Evolutionary conservation across 108 stramenopile genomes (phyloP).

Genomic region (Pseudonitzschia pungens): DNA sequence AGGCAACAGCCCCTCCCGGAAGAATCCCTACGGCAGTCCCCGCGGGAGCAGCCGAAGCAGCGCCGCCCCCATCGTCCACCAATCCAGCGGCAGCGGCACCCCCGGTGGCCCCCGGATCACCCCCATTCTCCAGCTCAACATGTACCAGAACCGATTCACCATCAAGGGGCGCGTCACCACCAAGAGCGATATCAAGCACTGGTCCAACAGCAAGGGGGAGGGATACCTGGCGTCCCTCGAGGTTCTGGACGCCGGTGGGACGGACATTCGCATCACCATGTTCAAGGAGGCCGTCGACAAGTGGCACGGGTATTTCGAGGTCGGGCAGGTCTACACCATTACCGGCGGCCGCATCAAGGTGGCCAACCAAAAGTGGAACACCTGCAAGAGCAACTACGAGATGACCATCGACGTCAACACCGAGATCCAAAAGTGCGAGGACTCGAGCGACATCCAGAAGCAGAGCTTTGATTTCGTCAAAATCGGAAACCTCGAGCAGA

Average conservation of each 20-base stretch:
- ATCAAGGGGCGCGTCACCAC: constrained; percentile 86
- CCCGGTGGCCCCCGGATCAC: constrained; percentile 60
- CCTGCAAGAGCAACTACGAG: constrained; percentile 88
- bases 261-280: constrained; percentile 93
- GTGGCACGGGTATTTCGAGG: constrained; percentile 80
- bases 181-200: constrained; percentile 88
- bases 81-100: background rate
- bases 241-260: constrained; percentile 82
- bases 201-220: constrained; percentile 92
- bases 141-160: constrained; percentile 93
- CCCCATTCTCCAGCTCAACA: constrained; percentile 89
- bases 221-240: constrained; percentile 87
- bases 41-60: constrained; percentile 16
- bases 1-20: constrained; percentile 15
- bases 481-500: constrained; percentile 70
- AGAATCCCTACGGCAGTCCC: constrained; percentile 52
- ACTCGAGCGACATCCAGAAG: constrained; percentile 70
- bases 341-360: constrained; percentile 91
- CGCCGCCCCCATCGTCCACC: constrained; percentile 58
- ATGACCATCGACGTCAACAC: constrained; percentile 92
- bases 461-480: constrained; percentile 69
- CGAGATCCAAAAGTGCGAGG: constrained; percentile 75
- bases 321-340: constrained; percentile 91
- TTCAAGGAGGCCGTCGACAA: constrained; percentile 96
- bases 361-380: constrained; percentile 93